Percentiles rank a stretch among this genome's conserved stretches.
These are phyloP conservation scores for Pichia exigua DNA, from an alignment of 805 yeast species.

Conservation along the genomic window DNA sequence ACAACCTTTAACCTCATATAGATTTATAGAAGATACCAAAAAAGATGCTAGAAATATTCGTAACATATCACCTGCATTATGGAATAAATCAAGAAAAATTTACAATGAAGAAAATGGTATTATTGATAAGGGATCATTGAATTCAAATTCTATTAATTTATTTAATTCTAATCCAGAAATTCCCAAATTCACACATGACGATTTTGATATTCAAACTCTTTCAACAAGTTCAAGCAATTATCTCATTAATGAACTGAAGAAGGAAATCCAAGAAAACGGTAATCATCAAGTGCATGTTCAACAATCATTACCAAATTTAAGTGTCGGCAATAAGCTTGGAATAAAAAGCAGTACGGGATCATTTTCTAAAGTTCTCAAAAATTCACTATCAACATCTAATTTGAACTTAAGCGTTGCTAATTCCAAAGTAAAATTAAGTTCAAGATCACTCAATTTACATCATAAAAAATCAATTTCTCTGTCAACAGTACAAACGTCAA, in stretches of 20 bases:
- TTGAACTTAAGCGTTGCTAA: neutral
- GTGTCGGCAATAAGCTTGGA: neutral
- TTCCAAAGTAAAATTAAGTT: neutral
- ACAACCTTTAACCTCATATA: neutral
- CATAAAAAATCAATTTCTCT: conserved; percentile 6
- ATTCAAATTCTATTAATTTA: neutral
- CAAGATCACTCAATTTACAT: neutral
- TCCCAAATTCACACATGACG: neutral
- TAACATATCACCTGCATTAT: conserved; percentile 1
- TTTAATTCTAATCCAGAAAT: neutral
- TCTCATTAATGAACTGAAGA: conserved; percentile 2
- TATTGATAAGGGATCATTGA: neutral
- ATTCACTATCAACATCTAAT: conserved; percentile 1
- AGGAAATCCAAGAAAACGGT: conserved; percentile 4
- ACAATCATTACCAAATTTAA: conserved; percentile 4
- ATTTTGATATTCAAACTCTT: neutral
- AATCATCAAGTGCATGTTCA: neutral
- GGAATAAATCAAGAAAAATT: neutral
- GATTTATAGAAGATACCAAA: neutral
- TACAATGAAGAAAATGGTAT: neutral
- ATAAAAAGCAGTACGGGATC: neutral
- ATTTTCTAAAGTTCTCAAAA: neutral
- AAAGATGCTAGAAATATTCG: neutral
- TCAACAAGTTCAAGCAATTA: neutral
- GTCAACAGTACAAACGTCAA: conserved; percentile 4